Evolutionary conservation across 768 basidiomycete genomes (phyloP).

Genomic region (Suillus placidus): DNA sequence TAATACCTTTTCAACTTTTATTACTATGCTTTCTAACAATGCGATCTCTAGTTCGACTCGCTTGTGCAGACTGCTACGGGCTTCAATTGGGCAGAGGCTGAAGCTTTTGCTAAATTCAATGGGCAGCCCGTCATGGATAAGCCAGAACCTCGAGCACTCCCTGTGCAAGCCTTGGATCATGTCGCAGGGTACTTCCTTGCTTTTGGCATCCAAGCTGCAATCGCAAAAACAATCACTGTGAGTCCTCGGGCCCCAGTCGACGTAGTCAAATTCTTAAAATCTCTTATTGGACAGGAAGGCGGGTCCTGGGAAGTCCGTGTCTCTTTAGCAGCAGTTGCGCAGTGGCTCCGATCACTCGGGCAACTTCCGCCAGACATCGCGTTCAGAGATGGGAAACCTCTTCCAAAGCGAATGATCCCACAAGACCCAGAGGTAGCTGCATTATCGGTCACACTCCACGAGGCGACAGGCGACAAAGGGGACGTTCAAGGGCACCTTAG

Average conservation of each 20-base stretch:
- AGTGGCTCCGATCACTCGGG: constrained; percentile 60
- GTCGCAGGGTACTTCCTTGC: constrained; percentile 61
- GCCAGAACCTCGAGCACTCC: constrained; percentile 40
- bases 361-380: constrained; percentile 42
- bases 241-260: constrained; percentile 14
- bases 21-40: constrained; percentile 3
- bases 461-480: constrained; percentile 18
- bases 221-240: constrained; percentile 55
- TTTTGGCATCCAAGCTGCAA: constrained; percentile 58
- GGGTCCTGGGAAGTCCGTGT: constrained; percentile 64
- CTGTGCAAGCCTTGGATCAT: constrained; percentile 63
- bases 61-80: constrained; percentile 65
- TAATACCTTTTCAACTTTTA: constrained; percentile 25
- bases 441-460: constrained; percentile 35
- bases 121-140: constrained; percentile 12
- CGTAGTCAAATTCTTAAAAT: neutral
- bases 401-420: constrained; percentile 41
- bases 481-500: constrained; percentile 16
- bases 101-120: constrained; percentile 42
- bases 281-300: constrained; percentile 47
- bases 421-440: constrained; percentile 41
- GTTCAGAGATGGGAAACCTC: constrained; percentile 42
- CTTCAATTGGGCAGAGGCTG: constrained; percentile 59
- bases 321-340: constrained; percentile 57
- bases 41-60: constrained; percentile 58